Evolutionary conservation across 1,284 basidiomycete species (phyloP).

Genomic region (Austroboletus novae-zelandiae): DNA sequence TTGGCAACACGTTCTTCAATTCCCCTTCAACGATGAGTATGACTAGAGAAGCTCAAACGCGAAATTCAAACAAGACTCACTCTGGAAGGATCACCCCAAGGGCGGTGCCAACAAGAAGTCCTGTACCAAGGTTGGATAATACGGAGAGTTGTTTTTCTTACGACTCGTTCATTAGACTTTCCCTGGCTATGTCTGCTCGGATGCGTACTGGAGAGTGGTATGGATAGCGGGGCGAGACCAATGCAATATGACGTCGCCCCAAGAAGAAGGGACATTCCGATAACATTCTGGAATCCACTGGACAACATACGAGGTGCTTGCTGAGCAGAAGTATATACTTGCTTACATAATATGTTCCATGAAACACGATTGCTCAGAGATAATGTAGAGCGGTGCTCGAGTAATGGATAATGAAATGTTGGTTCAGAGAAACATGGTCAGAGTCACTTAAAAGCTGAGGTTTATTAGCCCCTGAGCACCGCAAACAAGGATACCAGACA

Average conservation of each 20-base stretch:
- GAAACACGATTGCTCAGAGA: too few relatives aligned
- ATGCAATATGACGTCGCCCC: slow-evolving; percentile 69
- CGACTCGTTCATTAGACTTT: slow-evolving; percentile 11
- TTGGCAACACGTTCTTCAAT: slow-evolving; percentile 50
- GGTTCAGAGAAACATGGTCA: too few relatives aligned
- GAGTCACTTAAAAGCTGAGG: too few relatives aligned
- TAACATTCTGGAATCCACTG: slow-evolving; percentile 36
- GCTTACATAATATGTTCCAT: too few relatives aligned
- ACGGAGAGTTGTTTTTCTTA: slow-evolving; percentile 57
- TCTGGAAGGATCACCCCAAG: slow-evolving; percentile 91
- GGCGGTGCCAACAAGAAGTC: slow-evolving; percentile 86
- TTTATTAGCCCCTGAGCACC: too few relatives aligned
- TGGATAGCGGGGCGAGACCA: slow-evolving; percentile 73
- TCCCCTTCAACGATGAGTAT: slow-evolving; percentile 43
- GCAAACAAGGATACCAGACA: not conserved
- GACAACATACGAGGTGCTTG: slow-evolving; percentile 18
- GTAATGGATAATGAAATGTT: too few relatives aligned
- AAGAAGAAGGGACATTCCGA: slow-evolving; percentile 67
- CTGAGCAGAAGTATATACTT: not conserved
- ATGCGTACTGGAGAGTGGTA: slow-evolving; percentile 72
- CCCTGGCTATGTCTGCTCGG: not conserved
- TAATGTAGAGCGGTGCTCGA: too few relatives aligned
- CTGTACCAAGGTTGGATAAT: slow-evolving; percentile 72
- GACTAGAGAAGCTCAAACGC: not conserved
- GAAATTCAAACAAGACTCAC: slow-evolving; percentile 44